These are phyloP conservation scores for Viola odorata DNA, from an alignment of 345 rosid genomes.

Conservation along the genomic window DNA sequence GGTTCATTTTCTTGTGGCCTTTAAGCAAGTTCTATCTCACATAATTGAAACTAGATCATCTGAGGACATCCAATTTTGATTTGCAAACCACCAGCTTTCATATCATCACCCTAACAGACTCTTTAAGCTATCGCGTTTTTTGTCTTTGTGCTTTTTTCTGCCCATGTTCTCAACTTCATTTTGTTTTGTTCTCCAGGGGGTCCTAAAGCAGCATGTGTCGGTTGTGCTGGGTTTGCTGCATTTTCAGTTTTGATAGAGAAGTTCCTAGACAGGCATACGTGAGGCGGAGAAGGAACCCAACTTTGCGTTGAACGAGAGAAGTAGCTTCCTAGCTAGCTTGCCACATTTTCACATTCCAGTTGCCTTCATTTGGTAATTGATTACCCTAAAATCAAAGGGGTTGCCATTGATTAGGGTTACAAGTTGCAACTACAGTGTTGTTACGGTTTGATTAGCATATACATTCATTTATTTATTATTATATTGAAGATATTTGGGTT, in stretches of 20 bases:
- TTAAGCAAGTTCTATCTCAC: too few species aligned
- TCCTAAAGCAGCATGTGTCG: slow-evolving; percentile 80
- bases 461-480: too few species aligned
- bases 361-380: not conserved
- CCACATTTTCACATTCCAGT: not conserved
- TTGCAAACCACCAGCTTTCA: too few species aligned
- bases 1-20: too few species aligned
- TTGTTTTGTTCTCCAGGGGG: slow-evolving; percentile 41
- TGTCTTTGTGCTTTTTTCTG: not conserved
- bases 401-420: too few species aligned
- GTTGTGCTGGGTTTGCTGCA: slow-evolving; percentile 93
- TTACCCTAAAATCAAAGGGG: too few species aligned
- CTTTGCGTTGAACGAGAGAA: not conserved
- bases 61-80: too few species aligned
- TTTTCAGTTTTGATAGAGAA: slow-evolving; percentile 96
- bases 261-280: slow-evolving; percentile 69
- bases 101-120: too few species aligned
- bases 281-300: slow-evolving; percentile 14
- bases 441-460: too few species aligned
- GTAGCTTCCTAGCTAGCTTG: not conserved
- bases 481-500: too few species aligned
- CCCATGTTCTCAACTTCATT: slow-evolving; percentile 4
- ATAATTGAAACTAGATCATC: too few species aligned
- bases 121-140: too few species aligned
- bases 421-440: not conserved